Evolutionary conservation across 2,329 filamentous ascomycete species (phyloP), one percentile per base, ranked within the genome.

Genomic region (Colletotrichum cereale): DNA sequence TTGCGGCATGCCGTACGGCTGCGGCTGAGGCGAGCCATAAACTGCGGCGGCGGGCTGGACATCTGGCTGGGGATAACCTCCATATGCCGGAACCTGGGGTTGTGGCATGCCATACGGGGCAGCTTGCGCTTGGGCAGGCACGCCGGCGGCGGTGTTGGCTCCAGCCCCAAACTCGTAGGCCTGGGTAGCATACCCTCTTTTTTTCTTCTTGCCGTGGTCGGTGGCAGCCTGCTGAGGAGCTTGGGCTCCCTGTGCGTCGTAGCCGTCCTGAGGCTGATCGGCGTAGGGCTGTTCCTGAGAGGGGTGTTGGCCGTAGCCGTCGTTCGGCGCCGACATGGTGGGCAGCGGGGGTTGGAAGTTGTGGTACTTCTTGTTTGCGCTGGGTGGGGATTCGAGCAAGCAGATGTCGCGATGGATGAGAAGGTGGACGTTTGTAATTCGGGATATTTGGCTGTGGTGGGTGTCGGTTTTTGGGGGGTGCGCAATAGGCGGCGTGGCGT

Each of bases 141-240:
- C 88, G 64, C 77, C 78, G 67, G 79, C 81, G 66, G 92, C 91
- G 58, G 68, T 68, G 87, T 98, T 98, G 79, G 93, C 93, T 77
- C 96, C 96, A 62, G 89, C 88, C 62, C 93, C 94, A 77, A 98
- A 96, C 71, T 97, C 96, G 82, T 97, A 99, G 56, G 96, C 96
- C 82, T 97, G 93, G 68, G 94, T 94, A 66, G 96, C 96, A 85
- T 98, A 98, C 68, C 93, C 92, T 86, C 95, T 90, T 89, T 97
- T 97, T 90, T 97, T 98, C 86, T 95, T 95, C 82, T 89, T 91
- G 74, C 84, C 87, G 57, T 85, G 84, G 53, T 86, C 86, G 38
- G 82, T 78, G 53, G 75, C 79, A 12, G 82, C 77, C 14, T 79
- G 78, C 52, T 81, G 81, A 36, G 72, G 34, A 60, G 64, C 68